These are phyloP conservation scores for Aspergillus udagawae DNA, from an alignment of 2,329 filamentous ascomycete genomes.

Conservation along the genomic window DNA sequence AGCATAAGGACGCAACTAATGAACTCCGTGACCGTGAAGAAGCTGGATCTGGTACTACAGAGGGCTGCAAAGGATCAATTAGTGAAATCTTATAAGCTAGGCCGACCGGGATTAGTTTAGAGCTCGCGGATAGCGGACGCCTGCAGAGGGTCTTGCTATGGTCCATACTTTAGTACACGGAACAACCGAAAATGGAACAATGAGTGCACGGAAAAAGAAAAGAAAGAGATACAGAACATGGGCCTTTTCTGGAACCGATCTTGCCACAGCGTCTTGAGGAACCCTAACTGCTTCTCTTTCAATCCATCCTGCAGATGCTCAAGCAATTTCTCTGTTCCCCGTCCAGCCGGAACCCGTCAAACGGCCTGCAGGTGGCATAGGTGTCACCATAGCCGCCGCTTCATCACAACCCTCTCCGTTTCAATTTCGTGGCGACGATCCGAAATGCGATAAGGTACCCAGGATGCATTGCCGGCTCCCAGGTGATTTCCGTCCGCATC, in stretches of 20 bases:
- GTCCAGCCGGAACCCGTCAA: slow-evolving; percentile 19
- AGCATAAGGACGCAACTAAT: slow-evolving; percentile 27
- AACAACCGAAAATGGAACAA: background rate
- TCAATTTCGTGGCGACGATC: slow-evolving; percentile 4
- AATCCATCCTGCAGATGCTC: slow-evolving; percentile 15
- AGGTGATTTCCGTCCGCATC: slow-evolving; percentile 3
- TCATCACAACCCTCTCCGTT: background rate
- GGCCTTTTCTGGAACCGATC: slow-evolving; percentile 12
- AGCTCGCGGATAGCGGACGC: slow-evolving; percentile 18
- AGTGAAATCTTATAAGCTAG: slow-evolving; percentile 11
- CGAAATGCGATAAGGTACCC: slow-evolving; percentile 2
- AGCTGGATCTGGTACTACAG: slow-evolving; percentile 29
- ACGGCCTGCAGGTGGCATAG: slow-evolving; percentile 11
- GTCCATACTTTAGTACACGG: slow-evolving; percentile 4
- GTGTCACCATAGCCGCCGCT: slow-evolving; percentile 14
- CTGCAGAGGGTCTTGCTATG: slow-evolving; percentile 22
- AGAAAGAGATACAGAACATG: slow-evolving; percentile 4
- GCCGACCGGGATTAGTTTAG: slow-evolving; percentile 6
- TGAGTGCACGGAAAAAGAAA: slow-evolving; percentile 1
- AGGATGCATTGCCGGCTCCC: background rate
- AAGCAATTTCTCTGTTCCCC: slow-evolving; percentile 17
- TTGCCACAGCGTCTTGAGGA: slow-evolving; percentile 7
- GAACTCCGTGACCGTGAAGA: slow-evolving; percentile 19
- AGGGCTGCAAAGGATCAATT: slow-evolving; percentile 14
- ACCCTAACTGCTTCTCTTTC: slow-evolving; percentile 7